Evolutionary conservation across 1,139 yeast species (phyloP).

Genomic region (Geotrichum aggregatum): DNA sequence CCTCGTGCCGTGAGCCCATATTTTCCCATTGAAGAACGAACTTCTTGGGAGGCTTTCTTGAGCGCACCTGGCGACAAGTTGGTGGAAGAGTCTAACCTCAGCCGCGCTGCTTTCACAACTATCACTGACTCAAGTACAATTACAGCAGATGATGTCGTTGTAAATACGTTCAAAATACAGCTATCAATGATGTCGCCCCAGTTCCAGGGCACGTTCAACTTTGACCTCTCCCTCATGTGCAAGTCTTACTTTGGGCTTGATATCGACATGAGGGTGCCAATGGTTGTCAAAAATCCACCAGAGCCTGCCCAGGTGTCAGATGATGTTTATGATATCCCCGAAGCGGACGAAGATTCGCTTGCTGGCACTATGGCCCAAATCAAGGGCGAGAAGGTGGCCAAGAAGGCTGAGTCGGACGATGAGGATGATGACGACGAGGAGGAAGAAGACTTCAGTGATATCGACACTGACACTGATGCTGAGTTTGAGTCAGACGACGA

Average conservation of each 20-base stretch:
- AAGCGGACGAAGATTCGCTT: conserved; percentile 76
- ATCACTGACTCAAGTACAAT: conserved; percentile 26
- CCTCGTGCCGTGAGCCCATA: conserved; percentile 67
- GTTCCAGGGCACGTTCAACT: conserved; percentile 55
- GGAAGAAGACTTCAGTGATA: conserved; percentile 20
- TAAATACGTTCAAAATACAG: conserved; percentile 73
- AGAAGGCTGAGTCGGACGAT: conserved; percentile 31
- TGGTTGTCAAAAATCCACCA: conserved; percentile 40
- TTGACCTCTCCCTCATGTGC: conserved; percentile 39
- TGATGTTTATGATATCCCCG: conserved; percentile 38
- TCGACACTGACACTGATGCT: conserved; percentile 21
- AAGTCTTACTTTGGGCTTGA: conserved; percentile 42
- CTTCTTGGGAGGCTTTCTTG: conserved; percentile 64
- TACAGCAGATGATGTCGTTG: conserved; percentile 40
- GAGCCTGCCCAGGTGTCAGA: conserved; percentile 27
- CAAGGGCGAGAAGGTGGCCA: conserved; percentile 47
- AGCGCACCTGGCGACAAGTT: conserved; percentile 71
- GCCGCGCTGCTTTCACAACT: conserved; percentile 54
- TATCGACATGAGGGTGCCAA: conserved; percentile 39
- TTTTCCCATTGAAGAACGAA: conserved; percentile 53
- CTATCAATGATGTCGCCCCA: conserved; percentile 69
- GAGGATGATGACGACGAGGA: conserved; percentile 26
- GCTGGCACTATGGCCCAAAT: conserved; percentile 51
- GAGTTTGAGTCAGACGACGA: conserved; percentile 21
- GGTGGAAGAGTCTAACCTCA: conserved; percentile 62